Evolutionary conservation across 1,139 yeast species (phyloP).

Genomic region (Debaryomyces subglobosus): DNA sequence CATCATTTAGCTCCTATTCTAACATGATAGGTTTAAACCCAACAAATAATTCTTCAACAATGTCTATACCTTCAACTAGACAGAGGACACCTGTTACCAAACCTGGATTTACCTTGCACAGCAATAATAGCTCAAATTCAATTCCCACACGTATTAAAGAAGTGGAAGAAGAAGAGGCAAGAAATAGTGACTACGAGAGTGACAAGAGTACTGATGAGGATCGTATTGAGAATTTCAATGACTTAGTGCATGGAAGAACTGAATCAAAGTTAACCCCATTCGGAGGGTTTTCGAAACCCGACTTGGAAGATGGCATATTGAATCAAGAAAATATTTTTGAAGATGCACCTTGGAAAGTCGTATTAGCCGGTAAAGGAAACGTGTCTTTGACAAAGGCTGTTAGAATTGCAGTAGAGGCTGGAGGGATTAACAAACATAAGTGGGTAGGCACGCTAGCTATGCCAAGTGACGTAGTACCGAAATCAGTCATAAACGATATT

Average conservation of each 20-base stretch:
- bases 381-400: slow-evolving; percentile 89
- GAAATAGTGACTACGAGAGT: slow-evolving; percentile 14
- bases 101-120: slow-evolving; percentile 28
- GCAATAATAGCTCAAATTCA: slow-evolving; percentile 35
- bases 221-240: slow-evolving; percentile 21
- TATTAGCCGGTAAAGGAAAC: slow-evolving; percentile 74
- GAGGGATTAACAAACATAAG: slow-evolving; percentile 49
- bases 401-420: slow-evolving; percentile 56
- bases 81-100: slow-evolving; percentile 24
- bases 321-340: slow-evolving; percentile 62
- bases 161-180: slow-evolving; percentile 25
- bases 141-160: slow-evolving; percentile 23
- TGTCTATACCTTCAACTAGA: slow-evolving; percentile 11
- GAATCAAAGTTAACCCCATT: slow-evolving; percentile 59
- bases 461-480: slow-evolving; percentile 83
- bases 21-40: slow-evolving; percentile 17
- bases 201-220: slow-evolving; percentile 2
- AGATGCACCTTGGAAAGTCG: slow-evolving; percentile 75
- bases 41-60: slow-evolving; percentile 1
- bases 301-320: slow-evolving; percentile 45
- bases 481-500: slow-evolving; percentile 53
- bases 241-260: slow-evolving; percentile 33
- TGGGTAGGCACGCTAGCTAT: slow-evolving; percentile 94
- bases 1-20: slow-evolving; percentile 15
- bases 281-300: slow-evolving; percentile 72